These are phyloP conservation scores for Trypanosoma caninum DNA, from an alignment of 208 protist genomes.

Conservation along the genomic window DNA sequence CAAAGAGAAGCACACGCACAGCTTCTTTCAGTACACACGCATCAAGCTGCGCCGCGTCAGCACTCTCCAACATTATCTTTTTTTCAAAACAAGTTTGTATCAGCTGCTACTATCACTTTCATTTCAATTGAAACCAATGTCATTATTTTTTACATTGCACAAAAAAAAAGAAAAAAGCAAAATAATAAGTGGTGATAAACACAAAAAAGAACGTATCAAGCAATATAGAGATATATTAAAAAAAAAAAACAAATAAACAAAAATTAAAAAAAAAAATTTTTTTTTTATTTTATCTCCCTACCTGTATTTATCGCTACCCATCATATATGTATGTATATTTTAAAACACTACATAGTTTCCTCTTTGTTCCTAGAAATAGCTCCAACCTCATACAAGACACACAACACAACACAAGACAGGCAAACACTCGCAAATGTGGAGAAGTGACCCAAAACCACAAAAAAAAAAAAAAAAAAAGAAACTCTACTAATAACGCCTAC, in stretches of 20 bases:
- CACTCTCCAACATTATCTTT: background rate
- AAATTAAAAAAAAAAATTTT: background rate
- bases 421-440: no score
- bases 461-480: constrained; percentile 3
- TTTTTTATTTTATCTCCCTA: background rate
- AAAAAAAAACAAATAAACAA: background rate
- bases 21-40: constrained; percentile 8
- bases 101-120: no score
- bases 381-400: no score
- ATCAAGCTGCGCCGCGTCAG: background rate
- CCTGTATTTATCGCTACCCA: background rate
- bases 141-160: background rate
- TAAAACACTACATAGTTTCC: constrained; percentile 1
- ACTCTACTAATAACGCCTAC: no score
- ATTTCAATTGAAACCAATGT: no score
- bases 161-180: background rate
- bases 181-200: background rate
- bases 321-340: constrained; percentile 4
- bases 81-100: no score
- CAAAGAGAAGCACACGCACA: constrained; percentile 5
- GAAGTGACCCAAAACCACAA: no score
- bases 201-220: background rate
- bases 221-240: background rate
- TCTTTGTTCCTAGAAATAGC: background rate
- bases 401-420: no score